These are phyloP conservation scores for Lachancea kluyveri DNA, from an alignment of 805 yeast species.

Conservation along the genomic window DNA sequence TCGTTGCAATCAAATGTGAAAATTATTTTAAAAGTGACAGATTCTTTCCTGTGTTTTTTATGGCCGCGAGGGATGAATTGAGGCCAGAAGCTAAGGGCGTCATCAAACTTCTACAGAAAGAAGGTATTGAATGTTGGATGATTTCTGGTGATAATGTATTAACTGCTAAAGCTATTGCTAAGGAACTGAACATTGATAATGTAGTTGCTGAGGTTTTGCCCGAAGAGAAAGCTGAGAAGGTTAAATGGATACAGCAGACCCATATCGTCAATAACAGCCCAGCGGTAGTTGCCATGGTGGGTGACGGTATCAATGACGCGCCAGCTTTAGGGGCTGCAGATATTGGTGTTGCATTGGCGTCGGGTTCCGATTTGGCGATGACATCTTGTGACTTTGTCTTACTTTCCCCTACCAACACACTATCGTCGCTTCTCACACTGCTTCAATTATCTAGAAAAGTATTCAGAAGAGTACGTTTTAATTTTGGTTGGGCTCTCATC, in stretches of 20 bases:
- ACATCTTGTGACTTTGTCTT: slow-evolving; percentile 70
- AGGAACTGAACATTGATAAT: slow-evolving; percentile 52
- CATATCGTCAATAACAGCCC: slow-evolving; percentile 19
- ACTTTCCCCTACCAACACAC: slow-evolving; percentile 45
- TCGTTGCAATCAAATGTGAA: slow-evolving; percentile 41
- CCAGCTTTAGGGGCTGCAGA: slow-evolving; percentile 73
- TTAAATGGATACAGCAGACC: slow-evolving; percentile 48
- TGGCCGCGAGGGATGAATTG: slow-evolving; percentile 57
- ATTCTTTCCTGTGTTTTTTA: slow-evolving; percentile 38
- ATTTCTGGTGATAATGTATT: slow-evolving; percentile 66
- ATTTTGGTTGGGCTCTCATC: slow-evolving; percentile 54
- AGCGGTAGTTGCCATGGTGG: slow-evolving; percentile 62
- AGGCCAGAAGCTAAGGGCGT: slow-evolving; percentile 53
- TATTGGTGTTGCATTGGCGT: slow-evolving; percentile 70
- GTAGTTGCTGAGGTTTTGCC: slow-evolving; percentile 72
- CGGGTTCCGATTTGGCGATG: slow-evolving; percentile 71
- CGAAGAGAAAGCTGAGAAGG: slow-evolving; percentile 58
- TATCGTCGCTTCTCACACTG: slow-evolving; percentile 47
- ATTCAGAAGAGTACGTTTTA: slow-evolving; percentile 47
- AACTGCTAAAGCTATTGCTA: slow-evolving; percentile 65
- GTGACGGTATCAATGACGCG: slow-evolving; percentile 81
- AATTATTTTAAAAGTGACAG: slow-evolving; percentile 24
- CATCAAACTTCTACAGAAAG: slow-evolving; percentile 34
- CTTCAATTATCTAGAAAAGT: slow-evolving; percentile 46
- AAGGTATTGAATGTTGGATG: slow-evolving; percentile 60